Conservation (phyloP, 371 early-diverging fungal species). For the Capillidium heterosporum region DNA sequence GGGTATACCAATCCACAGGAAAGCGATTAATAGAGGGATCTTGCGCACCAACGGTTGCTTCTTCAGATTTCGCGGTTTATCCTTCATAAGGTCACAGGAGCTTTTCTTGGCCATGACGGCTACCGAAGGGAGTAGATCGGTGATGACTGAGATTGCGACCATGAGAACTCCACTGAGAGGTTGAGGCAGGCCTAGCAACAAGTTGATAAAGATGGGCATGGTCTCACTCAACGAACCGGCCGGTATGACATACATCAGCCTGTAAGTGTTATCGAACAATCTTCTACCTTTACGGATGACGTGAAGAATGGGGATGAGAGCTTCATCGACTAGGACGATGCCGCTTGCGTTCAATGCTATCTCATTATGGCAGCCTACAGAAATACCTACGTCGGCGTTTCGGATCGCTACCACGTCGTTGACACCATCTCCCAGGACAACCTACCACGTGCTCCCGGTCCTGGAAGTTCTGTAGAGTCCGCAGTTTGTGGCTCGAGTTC, state of each 20-base stretch:
- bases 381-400: constrained; percentile 60
- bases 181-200: constrained; percentile 43
- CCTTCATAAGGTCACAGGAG: constrained; percentile 34
- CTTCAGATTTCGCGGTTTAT: constrained; percentile 36
- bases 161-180: constrained; percentile 40
- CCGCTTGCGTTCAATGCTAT: constrained; percentile 63
- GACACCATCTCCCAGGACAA: constrained; percentile 83
- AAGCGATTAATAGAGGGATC: constrained; percentile 33
- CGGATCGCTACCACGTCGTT: constrained; percentile 80
- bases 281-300: constrained; percentile 66
- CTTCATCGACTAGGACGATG: constrained; percentile 49
- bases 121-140: constrained; percentile 28
- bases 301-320: constrained; percentile 46
- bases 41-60: constrained; percentile 31
- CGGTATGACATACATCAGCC: constrained; percentile 53
- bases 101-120: constrained; percentile 43
- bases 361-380: constrained; percentile 55
- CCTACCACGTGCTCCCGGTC: constrained; percentile 43
- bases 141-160: constrained; percentile 32
- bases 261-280: constrained; percentile 64
- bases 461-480: constrained; percentile 52
- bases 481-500: constrained; percentile 64
- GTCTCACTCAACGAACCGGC: constrained; percentile 51
- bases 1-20: constrained; percentile 40
- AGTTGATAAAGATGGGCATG: constrained; percentile 43